phyloP scores from a whole-genome alignment of 169 alveolate species.

The Babesia ovis region DNA sequence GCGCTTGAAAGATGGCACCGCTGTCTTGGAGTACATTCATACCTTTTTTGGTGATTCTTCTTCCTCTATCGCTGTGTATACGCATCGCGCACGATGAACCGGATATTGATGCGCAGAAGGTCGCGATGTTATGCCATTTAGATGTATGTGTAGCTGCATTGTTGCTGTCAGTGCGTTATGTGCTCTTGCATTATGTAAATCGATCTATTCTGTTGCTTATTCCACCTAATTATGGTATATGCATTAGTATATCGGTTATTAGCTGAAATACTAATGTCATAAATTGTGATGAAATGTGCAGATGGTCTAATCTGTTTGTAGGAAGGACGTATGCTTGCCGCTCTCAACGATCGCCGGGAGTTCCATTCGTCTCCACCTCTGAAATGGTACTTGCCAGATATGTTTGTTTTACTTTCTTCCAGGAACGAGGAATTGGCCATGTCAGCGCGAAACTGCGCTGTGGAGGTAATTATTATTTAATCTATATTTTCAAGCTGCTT shows the following conservation, averaged over 20 bases:
- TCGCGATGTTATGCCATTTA: neutral
- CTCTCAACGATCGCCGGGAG: conserved; percentile 55
- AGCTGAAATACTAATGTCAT: no score
- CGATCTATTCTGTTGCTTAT: no score
- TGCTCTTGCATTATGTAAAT: no score
- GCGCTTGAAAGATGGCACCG: conserved; percentile 10
- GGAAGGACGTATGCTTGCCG: conserved; percentile 49
- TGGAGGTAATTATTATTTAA: conserved; percentile 1
- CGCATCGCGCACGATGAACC: neutral
- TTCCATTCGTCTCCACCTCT: conserved; percentile 53
- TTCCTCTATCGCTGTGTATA: neutral
- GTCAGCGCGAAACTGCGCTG: conserved; percentile 3
- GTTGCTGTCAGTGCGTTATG: no score
- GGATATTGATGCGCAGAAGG: neutral
- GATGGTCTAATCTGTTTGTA: neutral
- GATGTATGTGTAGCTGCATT: conserved; percentile 7
- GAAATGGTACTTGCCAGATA: conserved; percentile 28
- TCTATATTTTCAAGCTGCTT: no score
- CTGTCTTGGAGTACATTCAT: neutral
- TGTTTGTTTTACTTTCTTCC: neutral
- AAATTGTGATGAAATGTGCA: no score
- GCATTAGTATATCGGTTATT: no score
- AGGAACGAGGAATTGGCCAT: conserved; percentile 20
- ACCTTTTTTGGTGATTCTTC: neutral
- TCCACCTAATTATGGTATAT: no score